Conservation (phyloP, 345 rosid species). For the Draba incana region DNA sequence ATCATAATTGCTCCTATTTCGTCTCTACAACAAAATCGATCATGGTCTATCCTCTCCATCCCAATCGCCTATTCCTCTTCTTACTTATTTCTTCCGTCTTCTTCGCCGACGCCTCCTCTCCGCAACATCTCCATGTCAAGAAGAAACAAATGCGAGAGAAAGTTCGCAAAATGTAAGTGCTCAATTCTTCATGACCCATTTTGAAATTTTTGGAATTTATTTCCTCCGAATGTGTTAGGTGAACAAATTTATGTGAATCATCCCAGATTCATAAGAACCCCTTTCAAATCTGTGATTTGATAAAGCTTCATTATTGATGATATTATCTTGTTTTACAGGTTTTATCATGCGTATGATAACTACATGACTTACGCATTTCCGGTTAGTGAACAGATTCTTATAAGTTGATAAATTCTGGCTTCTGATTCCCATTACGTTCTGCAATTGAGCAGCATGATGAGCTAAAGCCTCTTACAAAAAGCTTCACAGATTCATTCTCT, state of each 20-base stretch:
- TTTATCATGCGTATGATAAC: slow-evolving; percentile 94
- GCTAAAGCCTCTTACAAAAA: slow-evolving; percentile 81
- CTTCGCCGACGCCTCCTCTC: slow-evolving; percentile 45
- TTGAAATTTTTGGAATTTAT: too few relatives aligned
- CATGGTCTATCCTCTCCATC: slow-evolving; percentile 24
- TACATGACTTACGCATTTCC: slow-evolving; percentile 90
- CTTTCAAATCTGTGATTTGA: too few relatives aligned
- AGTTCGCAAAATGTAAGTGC: slow-evolving; percentile 79
- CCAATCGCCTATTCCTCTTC: slow-evolving; percentile 41
- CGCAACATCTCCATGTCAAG: slow-evolving; percentile 50
- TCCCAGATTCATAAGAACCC: too few relatives aligned
- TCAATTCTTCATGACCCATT: too few relatives aligned
- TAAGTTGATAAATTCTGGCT: slow-evolving; percentile 17
- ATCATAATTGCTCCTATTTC: too few relatives aligned
- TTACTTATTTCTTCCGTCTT: slow-evolving; percentile 49
- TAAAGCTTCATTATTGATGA: too few relatives aligned
- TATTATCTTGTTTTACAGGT: slow-evolving; percentile 69
- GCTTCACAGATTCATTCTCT: slow-evolving; percentile 93
- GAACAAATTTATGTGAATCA: too few relatives aligned
- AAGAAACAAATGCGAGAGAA: slow-evolving; percentile 72
- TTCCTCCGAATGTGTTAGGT: too few relatives aligned
- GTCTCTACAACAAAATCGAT: not conserved
- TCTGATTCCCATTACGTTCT: slow-evolving; percentile 28
- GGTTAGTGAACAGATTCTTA: slow-evolving; percentile 47
- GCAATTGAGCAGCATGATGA: slow-evolving; percentile 77